Evolutionary conservation across 768 basidiomycete genomes (phyloP).

Genomic region (Termitomyces sp.): DNA sequence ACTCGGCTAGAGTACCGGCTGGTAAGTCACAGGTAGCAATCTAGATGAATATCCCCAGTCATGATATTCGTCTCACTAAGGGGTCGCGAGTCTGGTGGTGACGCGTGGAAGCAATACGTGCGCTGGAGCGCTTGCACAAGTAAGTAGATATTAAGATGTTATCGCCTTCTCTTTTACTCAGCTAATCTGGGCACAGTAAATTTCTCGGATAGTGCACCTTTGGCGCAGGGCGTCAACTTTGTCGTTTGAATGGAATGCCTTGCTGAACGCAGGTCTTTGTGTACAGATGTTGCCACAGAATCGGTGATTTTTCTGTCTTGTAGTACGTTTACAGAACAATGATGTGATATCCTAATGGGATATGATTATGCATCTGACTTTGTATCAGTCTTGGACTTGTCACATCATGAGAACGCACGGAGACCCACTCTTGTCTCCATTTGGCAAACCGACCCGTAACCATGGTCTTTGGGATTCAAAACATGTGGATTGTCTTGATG

Average conservation of each 20-base stretch:
- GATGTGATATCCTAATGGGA: conserved; percentile 1
- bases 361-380: conserved; percentile 4
- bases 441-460: conserved; percentile 19
- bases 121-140: conserved; percentile 88
- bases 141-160: conserved; percentile 28
- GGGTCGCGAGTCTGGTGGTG: conserved; percentile 96
- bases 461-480: conserved; percentile 18
- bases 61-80: conserved; percentile 31
- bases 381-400: neutral
- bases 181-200: conserved; percentile 51
- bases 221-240: conserved; percentile 94
- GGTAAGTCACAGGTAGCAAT: conserved; percentile 41
- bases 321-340: neutral
- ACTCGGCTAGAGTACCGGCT: conserved; percentile 68
- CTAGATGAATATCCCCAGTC: neutral
- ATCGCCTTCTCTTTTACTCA: neutral
- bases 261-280: neutral
- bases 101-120: conserved; percentile 98
- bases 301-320: conserved; percentile 1
- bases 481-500: conserved; percentile 21
- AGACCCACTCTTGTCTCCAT: conserved; percentile 13
- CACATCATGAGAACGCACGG: conserved; percentile 9
- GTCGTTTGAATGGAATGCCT: conserved; percentile 34
- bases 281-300: conserved; percentile 9
- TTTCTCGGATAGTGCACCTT: conserved; percentile 82